These are phyloP conservation scores for Pugionium cornutum DNA, from an alignment of 345 rosid species.

Conservation along the genomic window DNA sequence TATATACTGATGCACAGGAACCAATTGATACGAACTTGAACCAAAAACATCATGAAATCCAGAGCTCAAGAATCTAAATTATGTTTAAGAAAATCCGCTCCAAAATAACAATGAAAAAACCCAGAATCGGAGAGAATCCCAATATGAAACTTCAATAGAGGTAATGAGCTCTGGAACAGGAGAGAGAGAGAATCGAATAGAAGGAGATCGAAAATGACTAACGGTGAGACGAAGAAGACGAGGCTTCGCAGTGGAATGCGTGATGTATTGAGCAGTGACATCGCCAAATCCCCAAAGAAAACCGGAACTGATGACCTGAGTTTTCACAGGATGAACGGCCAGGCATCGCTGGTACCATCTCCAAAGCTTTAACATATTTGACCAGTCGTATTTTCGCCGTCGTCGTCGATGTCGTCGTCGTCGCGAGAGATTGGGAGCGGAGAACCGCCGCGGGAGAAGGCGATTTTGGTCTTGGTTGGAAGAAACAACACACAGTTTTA, in stretches of 20 bases:
- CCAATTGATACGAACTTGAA: conserved; percentile 11
- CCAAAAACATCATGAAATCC: conserved; percentile 6
- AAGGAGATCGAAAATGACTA: conserved; percentile 33
- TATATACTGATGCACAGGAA: not conserved
- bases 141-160: conserved; percentile 6
- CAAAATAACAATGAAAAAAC: not conserved
- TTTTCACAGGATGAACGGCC: conserved; percentile 69
- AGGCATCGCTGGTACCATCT: conserved; percentile 84
- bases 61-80: conserved; percentile 6
- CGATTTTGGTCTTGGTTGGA: conserved; percentile 13
- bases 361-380: conserved; percentile 68
- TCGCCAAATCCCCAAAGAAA: conserved; percentile 88
- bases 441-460: conserved; percentile 27
- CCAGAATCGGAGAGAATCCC: conserved; percentile 15
- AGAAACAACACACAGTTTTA: conserved; percentile 24
- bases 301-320: conserved; percentile 88
- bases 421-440: not conserved
- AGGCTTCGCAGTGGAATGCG: conserved; percentile 63
- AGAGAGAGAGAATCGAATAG: not conserved
- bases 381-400: not conserved
- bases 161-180: not conserved
- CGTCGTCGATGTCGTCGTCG: not conserved
- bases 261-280: conserved; percentile 83
- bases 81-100: conserved; percentile 8
- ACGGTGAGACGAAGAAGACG: conserved; percentile 47